Evolutionary conservation across 1,284 basidiomycete species (phyloP).

Genomic region (Sanghuangporus baumii): DNA sequence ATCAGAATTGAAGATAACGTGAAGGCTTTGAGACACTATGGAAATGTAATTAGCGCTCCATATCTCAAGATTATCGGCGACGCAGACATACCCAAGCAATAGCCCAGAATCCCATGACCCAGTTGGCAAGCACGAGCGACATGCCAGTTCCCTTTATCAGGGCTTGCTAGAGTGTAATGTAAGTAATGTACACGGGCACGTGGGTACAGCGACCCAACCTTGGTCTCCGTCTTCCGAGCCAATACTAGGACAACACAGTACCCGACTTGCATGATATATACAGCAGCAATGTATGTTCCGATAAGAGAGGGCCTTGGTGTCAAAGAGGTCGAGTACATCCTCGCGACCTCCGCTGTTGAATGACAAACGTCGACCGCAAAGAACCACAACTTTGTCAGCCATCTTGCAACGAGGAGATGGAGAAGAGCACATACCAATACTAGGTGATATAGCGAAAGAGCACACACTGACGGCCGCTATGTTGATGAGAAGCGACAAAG

Average conservation of each 20-base stretch:
- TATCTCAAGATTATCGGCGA: background rate
- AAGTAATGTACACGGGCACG: background rate
- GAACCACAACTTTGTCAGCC: too few species aligned
- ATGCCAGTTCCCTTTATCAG: conserved; percentile 74
- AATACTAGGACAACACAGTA: conserved; percentile 76
- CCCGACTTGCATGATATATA: conserved; percentile 66
- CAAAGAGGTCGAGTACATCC: conserved; percentile 62
- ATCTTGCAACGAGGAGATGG: too few species aligned
- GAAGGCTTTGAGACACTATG: conserved; percentile 56
- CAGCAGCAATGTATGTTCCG: conserved; percentile 56
- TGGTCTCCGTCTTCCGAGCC: conserved; percentile 73
- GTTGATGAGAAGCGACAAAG: conserved; percentile 69
- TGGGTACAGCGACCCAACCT: conserved; percentile 37
- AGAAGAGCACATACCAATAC: conserved; percentile 35
- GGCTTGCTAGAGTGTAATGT: conserved; percentile 38
- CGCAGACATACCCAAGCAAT: conserved; percentile 61
- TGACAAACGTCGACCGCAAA: background rate
- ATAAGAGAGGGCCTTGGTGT: conserved; percentile 65
- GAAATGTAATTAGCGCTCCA: background rate
- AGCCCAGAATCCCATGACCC: conserved; percentile 80
- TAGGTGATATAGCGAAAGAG: conserved; percentile 47
- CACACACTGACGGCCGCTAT: conserved; percentile 58
- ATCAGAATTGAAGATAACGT: conserved; percentile 55
- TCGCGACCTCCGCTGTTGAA: conserved; percentile 44
- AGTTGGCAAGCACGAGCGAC: conserved; percentile 75